Conservation (phyloP, 1,284 basidiomycete species). For the Coniferiporia weirii region DNA sequence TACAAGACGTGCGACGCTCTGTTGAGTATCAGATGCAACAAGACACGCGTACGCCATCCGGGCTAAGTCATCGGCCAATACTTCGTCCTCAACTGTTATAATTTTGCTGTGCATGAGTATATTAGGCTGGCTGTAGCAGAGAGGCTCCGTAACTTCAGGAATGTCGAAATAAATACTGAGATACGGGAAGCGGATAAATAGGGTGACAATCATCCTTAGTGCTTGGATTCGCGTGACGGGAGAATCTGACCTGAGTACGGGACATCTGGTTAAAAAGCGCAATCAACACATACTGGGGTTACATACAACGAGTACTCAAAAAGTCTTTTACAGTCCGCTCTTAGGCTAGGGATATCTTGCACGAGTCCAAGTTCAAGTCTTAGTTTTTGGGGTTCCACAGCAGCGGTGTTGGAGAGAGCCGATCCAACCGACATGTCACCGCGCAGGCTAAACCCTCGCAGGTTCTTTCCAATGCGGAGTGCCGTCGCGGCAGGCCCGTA, state of each 20-base stretch:
- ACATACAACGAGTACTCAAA: not conserved
- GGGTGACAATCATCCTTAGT: not conserved
- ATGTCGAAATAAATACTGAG: constrained; percentile 1
- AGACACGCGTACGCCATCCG: constrained; percentile 8
- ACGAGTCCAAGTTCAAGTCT: constrained; percentile 5
- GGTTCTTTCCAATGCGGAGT: constrained; percentile 1
- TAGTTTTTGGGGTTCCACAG: not conserved
- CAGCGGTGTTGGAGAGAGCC: not conserved
- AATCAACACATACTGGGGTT: not conserved
- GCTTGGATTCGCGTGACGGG: not conserved
- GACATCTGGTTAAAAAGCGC: not conserved
- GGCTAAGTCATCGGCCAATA: not conserved
- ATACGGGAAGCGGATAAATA: constrained; percentile 7
- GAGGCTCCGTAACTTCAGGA: not conserved
- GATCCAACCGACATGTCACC: not conserved
- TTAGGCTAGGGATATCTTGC: constrained; percentile 1
- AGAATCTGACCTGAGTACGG: not conserved
- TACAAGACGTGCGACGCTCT: not conserved
- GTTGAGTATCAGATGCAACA: not conserved
- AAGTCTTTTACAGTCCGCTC: not conserved
- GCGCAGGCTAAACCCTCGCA: not conserved
- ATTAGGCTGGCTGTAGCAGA: not conserved
- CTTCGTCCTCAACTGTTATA: not conserved
- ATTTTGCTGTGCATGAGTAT: not conserved
- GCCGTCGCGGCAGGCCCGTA: not conserved